phyloP scores from a whole-genome alignment of 495 filamentous ascomycete species.

The Tuber brumale region DNA sequence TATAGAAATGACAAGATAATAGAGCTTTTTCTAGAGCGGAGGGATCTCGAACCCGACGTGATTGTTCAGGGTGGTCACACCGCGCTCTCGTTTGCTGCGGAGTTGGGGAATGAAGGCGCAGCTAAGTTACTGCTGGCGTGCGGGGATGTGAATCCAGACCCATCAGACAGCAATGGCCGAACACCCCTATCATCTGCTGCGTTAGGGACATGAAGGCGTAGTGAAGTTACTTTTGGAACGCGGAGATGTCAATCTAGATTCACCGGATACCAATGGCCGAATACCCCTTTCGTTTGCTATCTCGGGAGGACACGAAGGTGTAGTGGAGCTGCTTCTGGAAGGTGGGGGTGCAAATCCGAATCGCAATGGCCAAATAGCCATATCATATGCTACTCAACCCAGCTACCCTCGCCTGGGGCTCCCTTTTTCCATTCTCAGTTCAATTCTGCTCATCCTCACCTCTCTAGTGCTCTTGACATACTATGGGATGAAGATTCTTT shows the following conservation, averaged over 20 bases:
- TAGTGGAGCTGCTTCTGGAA: neutral
- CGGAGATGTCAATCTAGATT: neutral
- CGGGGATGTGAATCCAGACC: neutral
- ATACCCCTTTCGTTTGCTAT: neutral
- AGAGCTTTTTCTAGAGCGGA: neutral
- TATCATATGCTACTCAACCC: neutral
- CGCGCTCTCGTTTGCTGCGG: neutral
- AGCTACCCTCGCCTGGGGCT: neutral
- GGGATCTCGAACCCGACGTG: neutral
- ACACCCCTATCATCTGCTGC: neutral
- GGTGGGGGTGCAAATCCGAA: too few relatives aligned
- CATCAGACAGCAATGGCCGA: neutral
- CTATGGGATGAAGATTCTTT: too few relatives aligned
- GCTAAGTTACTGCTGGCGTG: too few relatives aligned
- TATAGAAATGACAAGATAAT: neutral
- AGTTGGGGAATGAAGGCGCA: neutral
- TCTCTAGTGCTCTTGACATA: too few relatives aligned
- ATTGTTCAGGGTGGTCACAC: too few relatives aligned
- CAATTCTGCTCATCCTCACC: neutral
- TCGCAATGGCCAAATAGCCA: too few relatives aligned
- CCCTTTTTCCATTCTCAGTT: neutral
- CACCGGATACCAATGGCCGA: neutral
- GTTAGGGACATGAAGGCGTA: neutral
- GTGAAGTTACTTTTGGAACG: neutral
- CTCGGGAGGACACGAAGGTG: neutral